Evolutionary conservation across 345 rosid genomes (phyloP).

Genomic region (Aquilaria sinensis): DNA sequence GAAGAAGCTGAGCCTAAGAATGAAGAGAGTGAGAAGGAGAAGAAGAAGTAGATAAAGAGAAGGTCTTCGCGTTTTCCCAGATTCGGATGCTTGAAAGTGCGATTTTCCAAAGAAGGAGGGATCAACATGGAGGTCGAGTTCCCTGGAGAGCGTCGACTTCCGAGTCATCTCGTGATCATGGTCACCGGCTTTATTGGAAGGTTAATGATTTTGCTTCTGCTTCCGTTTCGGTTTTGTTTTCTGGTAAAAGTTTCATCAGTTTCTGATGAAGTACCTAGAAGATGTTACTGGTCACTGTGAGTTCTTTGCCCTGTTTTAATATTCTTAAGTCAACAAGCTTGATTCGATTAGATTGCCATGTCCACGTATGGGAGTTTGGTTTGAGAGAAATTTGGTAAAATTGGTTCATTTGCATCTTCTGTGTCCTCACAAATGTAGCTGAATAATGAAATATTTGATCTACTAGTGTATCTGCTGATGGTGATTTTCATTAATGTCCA

Average conservation of each 20-base stretch:
- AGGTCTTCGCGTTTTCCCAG: slow-evolving; percentile 20
- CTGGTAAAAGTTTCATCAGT: slow-evolving; percentile 37
- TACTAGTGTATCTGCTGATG: too few relatives aligned
- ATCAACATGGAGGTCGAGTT: slow-evolving; percentile 40
- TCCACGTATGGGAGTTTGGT: too few relatives aligned
- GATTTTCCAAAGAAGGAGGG: slow-evolving; percentile 35
- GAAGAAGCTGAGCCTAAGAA: neutral
- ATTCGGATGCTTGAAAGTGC: slow-evolving; percentile 53
- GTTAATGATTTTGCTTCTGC: slow-evolving; percentile 18
- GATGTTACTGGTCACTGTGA: slow-evolving; percentile 49
- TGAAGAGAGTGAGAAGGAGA: neutral
- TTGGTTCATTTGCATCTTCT: too few relatives aligned
- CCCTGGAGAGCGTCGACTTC: slow-evolving; percentile 31
- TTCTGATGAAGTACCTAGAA: slow-evolving; percentile 32
- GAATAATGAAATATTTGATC: too few relatives aligned
- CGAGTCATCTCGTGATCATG: slow-evolving; percentile 71
- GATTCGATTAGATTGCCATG: too few relatives aligned
- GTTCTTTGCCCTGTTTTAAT: slow-evolving; percentile 12
- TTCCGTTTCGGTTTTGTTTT: neutral
- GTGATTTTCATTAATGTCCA: slow-evolving; percentile 1
- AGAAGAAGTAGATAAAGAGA: slow-evolving; percentile 15
- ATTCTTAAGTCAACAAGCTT: too few relatives aligned
- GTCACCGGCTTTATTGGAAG: slow-evolving; percentile 88
- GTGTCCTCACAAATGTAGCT: too few relatives aligned
- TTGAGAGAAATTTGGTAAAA: too few relatives aligned